A percentile compares a stretch with the other conserved stretches of the same genome.
These are phyloP conservation scores for Salix exigua DNA, from an alignment of 345 rosid genomes.

Conservation along the genomic window DNA sequence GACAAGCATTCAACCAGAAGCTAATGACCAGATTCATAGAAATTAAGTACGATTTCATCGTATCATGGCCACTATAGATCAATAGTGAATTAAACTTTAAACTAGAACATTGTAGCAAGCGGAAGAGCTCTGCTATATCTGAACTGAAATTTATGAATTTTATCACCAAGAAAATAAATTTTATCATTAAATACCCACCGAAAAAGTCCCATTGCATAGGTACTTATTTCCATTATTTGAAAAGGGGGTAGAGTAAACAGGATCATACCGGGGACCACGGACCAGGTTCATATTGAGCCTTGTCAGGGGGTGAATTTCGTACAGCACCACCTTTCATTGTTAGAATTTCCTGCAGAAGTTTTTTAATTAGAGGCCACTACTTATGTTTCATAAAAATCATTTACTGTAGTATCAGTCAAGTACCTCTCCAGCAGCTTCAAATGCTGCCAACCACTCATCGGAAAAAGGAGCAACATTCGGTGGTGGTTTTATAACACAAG, in stretches of 20 bases:
- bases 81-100: background rate
- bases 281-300: conserved; percentile 64
- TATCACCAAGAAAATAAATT: too few relatives aligned
- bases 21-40: background rate
- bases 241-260: background rate
- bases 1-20: background rate
- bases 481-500: conserved; percentile 50
- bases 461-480: conserved; percentile 72
- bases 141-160: too few relatives aligned
- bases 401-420: background rate
- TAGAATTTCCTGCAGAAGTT: conserved; percentile 59
- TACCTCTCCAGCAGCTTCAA: conserved; percentile 99
- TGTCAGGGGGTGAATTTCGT: conserved; percentile 80
- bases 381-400: background rate
- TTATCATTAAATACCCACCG: background rate
- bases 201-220: background rate
- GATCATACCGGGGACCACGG: conserved; percentile 91
- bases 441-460: conserved; percentile 89
- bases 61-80: background rate
- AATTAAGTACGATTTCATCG: background rate
- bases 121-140: background rate
- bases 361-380: conserved; percentile 9
- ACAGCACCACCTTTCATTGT: conserved; percentile 80
- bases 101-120: background rate
- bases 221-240: background rate